Evolutionary conservation across 441 rosid genomes (phyloP), one percentile per base, ranked within the genome.

Genomic region (Populus trichocarpa): DNA sequence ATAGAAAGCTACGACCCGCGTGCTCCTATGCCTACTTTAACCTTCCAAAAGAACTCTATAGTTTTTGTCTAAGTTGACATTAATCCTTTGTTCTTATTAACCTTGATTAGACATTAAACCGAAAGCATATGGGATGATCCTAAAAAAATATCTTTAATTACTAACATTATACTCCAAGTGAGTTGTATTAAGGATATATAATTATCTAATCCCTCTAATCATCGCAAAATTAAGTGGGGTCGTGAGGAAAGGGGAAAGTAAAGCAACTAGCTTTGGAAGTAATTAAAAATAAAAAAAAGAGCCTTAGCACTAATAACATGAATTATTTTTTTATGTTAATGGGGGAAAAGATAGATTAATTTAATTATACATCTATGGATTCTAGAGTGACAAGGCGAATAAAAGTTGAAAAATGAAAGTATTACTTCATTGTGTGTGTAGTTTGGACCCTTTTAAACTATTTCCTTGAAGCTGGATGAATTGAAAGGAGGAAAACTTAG

Each of bases 201-300:
- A 80, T 72, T 14, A 71, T 73, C 30, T 68, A 82, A 78, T 71
- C 69, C 32, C 22, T 64, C 71, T 76, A 70, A 86, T 84, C 77
- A 86, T 77, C 63, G 75, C 59, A 26, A 71, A 38, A 72, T 75
- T 46, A 79, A 77, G 81, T 86, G 87, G 87, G 80, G 78, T 70
- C 69, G 38, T 38, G 63, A 67, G 22, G 50, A 67, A 40, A 23
- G 69, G 73, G 68, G 36, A 33, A 77, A 77, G 28, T 50, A 78
- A 67, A 76, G 76, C 82, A 82, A 32, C 61, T 42, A 46, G 69
- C 76, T 79, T 71, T 77, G 77, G 77, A 77, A 81, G 26, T 70
- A 73, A 42, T 82, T 67, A 76, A 76, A 74, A 22, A n/a, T 32
- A 80, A 75, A 36, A 64, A 77, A 71, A 80, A 70, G 6, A 6